phyloP scores from a whole-genome alignment of 306 rosid species.

The Rosa lucieae region DNA sequence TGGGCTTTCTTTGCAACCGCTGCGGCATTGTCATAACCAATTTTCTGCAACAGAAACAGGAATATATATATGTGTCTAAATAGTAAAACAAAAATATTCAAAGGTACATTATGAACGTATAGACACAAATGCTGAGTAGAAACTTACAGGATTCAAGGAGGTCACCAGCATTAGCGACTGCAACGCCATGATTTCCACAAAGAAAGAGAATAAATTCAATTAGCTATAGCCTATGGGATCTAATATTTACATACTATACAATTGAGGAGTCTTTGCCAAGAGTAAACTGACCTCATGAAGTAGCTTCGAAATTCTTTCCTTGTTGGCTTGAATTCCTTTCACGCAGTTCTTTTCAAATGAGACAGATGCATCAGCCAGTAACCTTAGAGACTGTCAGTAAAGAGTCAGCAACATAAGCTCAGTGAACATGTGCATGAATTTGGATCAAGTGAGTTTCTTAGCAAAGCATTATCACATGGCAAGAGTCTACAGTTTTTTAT shows the following conservation, averaged over 20 bases:
- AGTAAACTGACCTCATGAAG: slow-evolving; percentile 74
- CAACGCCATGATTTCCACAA: slow-evolving; percentile 34
- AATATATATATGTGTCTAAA: not conserved
- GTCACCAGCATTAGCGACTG: slow-evolving; percentile 99
- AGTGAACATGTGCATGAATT: not conserved
- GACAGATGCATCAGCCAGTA: slow-evolving; percentile 88
- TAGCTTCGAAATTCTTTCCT: slow-evolving; percentile 87
- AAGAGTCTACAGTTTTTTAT: not conserved
- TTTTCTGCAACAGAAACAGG: slow-evolving; percentile 62
- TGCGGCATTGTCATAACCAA: slow-evolving; percentile 96
- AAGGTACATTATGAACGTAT: not conserved
- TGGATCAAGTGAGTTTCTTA: not conserved
- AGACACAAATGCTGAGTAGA: slow-evolving; percentile 2
- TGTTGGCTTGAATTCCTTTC: slow-evolving; percentile 87
- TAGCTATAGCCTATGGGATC: slow-evolving; percentile 21
- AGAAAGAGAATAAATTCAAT: slow-evolving; percentile 28
- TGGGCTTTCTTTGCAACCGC: slow-evolving; percentile 97
- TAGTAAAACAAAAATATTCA: not conserved
- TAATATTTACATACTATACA: not conserved
- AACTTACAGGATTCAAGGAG: slow-evolving; percentile 87
- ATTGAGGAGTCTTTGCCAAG: slow-evolving; percentile 8
- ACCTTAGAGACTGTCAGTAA: slow-evolving; percentile 71
- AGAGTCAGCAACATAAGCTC: slow-evolving; percentile 10
- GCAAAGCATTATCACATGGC: not conserved
- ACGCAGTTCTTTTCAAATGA: slow-evolving; percentile 97